Percentiles rank a stretch among this genome's conserved stretches.
These are phyloP conservation scores for Cryptococcus wingfieldii DNA, from an alignment of 1,284 basidiomycete species.

Conservation along the genomic window DNA sequence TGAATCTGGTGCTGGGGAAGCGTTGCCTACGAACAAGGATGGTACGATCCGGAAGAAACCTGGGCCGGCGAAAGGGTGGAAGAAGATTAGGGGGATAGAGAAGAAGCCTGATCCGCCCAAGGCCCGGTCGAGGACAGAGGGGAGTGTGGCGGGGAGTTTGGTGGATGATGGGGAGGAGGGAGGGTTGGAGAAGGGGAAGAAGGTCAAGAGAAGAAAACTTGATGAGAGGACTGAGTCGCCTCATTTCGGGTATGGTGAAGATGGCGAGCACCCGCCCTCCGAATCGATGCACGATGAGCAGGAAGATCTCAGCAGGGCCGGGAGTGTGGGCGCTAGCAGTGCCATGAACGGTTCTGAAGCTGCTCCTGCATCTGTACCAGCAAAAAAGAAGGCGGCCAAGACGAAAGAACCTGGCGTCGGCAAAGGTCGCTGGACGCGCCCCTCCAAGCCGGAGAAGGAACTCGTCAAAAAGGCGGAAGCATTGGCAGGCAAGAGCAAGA, in stretches of 20 bases:
- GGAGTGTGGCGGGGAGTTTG: conserved; percentile 10
- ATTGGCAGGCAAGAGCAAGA: neutral
- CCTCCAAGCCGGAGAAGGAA: conserved; percentile 27
- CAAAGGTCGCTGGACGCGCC: conserved; percentile 38
- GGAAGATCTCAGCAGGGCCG: conserved; percentile 5
- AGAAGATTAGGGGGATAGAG: conserved; percentile 24
- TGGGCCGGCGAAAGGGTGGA: conserved; percentile 47
- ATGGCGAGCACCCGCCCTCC: conserved; percentile 12
- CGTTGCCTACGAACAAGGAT: conserved; percentile 40
- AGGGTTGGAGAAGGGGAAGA: conserved; percentile 19
- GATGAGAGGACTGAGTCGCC: conserved; percentile 10
- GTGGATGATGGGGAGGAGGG: conserved; percentile 39
- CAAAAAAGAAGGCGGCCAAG: conserved; percentile 19
- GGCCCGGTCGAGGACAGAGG: conserved; percentile 16
- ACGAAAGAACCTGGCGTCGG: conserved; percentile 37
- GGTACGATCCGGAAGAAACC: conserved; percentile 47
- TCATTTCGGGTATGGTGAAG: conserved; percentile 11
- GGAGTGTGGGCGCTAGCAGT: conserved; percentile 10
- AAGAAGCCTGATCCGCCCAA: conserved; percentile 10
- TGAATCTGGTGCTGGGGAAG: neutral
- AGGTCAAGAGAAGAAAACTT: conserved; percentile 15
- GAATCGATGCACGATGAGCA: conserved; percentile 6
- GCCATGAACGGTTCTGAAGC: conserved; percentile 2
- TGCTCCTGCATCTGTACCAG: neutral
- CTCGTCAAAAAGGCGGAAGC: conserved; percentile 22